Conservation (phyloP, 2,329 filamentous ascomycete genomes). For the Calonectria fujianensis region DNA sequence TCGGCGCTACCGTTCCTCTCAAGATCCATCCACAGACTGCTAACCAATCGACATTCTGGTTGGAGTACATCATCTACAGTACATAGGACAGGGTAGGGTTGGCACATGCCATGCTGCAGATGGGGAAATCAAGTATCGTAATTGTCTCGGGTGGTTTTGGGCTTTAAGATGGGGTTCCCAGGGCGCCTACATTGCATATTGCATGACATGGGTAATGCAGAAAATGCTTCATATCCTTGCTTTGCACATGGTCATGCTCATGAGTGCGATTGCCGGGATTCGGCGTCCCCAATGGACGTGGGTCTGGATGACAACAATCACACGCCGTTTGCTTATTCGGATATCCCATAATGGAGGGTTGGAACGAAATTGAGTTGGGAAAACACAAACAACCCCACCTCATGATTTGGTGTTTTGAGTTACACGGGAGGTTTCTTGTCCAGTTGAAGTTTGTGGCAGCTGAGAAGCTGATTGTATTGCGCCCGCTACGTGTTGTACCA, state of each 20-base stretch:
- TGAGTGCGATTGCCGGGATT: neutral
- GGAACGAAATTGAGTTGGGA: neutral
- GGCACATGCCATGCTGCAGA: neutral
- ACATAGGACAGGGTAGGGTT: neutral
- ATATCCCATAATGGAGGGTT: neutral
- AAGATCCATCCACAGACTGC: neutral
- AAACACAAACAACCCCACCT: neutral
- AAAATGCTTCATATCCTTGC: conserved; percentile 21
- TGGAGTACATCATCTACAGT: neutral
- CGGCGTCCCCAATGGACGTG: neutral
- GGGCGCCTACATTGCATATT: conserved; percentile 7
- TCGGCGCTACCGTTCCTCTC: neutral
- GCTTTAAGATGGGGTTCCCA: neutral
- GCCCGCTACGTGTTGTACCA: too few relatives aligned
- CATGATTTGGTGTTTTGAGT: conserved; percentile 1
- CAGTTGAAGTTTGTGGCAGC: conserved; percentile 1
- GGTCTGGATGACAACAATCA: neutral
- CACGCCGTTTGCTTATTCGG: conserved; percentile 7
- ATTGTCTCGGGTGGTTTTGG: conserved; percentile 6
- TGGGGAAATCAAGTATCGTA: neutral
- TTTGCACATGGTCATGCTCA: conserved; percentile 1
- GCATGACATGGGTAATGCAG: neutral
- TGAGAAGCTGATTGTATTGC: neutral
- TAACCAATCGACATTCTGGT: neutral
- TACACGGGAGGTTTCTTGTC: conserved; percentile 26